Evolutionary conservation across 768 basidiomycete species (phyloP), one percentile per base, ranked within the genome.

Genomic region (Tricholoma furcatifolium): DNA sequence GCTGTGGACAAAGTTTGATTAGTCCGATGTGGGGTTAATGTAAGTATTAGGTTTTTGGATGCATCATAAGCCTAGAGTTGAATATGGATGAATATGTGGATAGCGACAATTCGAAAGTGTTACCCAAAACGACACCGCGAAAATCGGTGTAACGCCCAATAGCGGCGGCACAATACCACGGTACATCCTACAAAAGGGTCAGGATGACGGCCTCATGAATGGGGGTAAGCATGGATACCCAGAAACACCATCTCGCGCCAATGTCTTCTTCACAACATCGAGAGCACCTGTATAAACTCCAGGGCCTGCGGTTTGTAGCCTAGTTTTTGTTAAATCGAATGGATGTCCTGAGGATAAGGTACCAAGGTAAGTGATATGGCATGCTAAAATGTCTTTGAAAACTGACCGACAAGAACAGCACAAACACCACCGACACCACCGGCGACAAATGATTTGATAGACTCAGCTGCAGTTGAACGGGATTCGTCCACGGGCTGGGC

Each of bases 41-140:
- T 61, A 59, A 83, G 79, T 55, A 98, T 91, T 58, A 98, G 72
- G 57, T 85, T 83, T 71, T 98, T 98, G 23, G 95, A 93, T 47
- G 84, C 77, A 67, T 98, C 94, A 65, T 98, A 99, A 6, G 91
- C 93, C 95, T 96, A 57, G 38, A 41, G 10, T 23, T 3, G 50
- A 9, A 11, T 2, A 47, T 15, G 31, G 20, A 31, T 32, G 6
- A 7, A 2, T 15, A 23, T 45, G 43, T 40, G 40, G 47, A 50
- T 21, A 17, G 23, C 34, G 23, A 47, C 55, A 60, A 55, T 43
- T 14, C 18, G 17, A 32, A 7, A 20, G 50, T 60, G 80, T 53
- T 68, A 94, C 95, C 95, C 95, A 98, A 77, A 99, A 98, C 3
- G 93, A 96, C 27, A 98, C 75, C 3, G 97, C 97, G 63, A 99